Evolutionary conservation across 2,329 filamentous ascomycete species (phyloP).

Genomic region (Paecilomyces variotii): DNA sequence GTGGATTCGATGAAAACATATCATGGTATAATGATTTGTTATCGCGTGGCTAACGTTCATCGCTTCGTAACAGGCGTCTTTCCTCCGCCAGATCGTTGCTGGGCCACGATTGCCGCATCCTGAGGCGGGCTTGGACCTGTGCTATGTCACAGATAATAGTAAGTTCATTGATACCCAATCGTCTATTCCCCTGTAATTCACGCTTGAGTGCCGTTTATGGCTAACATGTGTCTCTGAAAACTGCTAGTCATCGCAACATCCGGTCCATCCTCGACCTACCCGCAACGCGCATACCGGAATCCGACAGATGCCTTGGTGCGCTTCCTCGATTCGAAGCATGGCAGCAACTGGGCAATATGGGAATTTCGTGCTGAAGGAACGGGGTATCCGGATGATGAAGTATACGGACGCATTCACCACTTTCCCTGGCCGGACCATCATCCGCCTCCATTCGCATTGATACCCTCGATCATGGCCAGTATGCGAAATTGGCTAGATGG

Average conservation of each 20-base stretch:
- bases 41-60: background rate
- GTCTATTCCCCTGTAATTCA: background rate
- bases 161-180: conserved; percentile 5
- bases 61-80: conserved; percentile 48
- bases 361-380: conserved; percentile 96
- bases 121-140: conserved; percentile 84
- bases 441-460: conserved; percentile 81
- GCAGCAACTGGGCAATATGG: conserved; percentile 85
- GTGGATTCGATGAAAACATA: background rate
- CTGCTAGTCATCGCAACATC: conserved; percentile 60
- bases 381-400: conserved; percentile 84
- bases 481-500: conserved; percentile 80
- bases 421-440: conserved; percentile 98
- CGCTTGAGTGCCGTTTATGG: background rate
- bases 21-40: background rate
- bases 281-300: conserved; percentile 87
- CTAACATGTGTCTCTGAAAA: conserved; percentile 4
- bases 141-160: conserved; percentile 82
- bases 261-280: conserved; percentile 81
- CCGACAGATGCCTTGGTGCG: conserved; percentile 78
- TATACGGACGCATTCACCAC: conserved; percentile 77
- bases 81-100: conserved; percentile 86
- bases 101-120: conserved; percentile 75
- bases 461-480: conserved; percentile 81
- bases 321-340: conserved; percentile 82